Percentiles rank a stretch among this genome's conserved stretches.
Conservation (phyloP, 495 filamentous ascomycete genomes). For the Aspergillus campestris region DNA sequence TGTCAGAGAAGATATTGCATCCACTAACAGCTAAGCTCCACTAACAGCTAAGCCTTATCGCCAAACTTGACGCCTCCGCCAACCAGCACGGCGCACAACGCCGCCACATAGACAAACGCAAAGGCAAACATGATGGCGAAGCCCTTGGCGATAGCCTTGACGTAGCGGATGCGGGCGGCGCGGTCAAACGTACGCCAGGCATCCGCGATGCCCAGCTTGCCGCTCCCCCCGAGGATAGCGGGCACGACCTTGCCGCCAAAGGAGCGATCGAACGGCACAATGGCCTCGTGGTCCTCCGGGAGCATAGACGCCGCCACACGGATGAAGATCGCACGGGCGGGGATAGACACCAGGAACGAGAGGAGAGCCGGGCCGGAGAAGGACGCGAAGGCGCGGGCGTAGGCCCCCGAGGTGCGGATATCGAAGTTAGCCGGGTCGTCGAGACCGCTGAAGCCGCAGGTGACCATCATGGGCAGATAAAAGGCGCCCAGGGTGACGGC, state of each 20-base stretch:
- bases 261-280: slow-evolving; percentile 68
- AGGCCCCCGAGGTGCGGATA: background rate
- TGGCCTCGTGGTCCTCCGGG: slow-evolving; percentile 57
- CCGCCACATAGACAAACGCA: slow-evolving; percentile 28
- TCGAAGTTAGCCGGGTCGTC: slow-evolving; percentile 15
- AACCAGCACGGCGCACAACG: slow-evolving; percentile 29
- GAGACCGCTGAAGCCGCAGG: slow-evolving; percentile 19
- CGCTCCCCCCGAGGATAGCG: slow-evolving; percentile 58
- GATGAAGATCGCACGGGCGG: slow-evolving; percentile 52
- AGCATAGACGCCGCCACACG: slow-evolving; percentile 68
- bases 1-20: no score
- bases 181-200: slow-evolving; percentile 65
- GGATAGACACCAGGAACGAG: slow-evolving; percentile 46
- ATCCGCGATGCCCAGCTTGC: slow-evolving; percentile 57
- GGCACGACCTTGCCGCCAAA: slow-evolving; percentile 54
- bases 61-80: slow-evolving; percentile 10
- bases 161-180: slow-evolving; percentile 53
- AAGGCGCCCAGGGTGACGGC: slow-evolving; percentile 25
- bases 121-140: slow-evolving; percentile 42
- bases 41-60: background rate
- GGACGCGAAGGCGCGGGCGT: slow-evolving; percentile 23
- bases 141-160: slow-evolving; percentile 62
- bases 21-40: no score
- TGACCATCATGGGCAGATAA: slow-evolving; percentile 32
- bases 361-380: slow-evolving; percentile 27